phyloP scores from a whole-genome alignment of 306 rosid species.

The Phaseolus lunatus region DNA sequence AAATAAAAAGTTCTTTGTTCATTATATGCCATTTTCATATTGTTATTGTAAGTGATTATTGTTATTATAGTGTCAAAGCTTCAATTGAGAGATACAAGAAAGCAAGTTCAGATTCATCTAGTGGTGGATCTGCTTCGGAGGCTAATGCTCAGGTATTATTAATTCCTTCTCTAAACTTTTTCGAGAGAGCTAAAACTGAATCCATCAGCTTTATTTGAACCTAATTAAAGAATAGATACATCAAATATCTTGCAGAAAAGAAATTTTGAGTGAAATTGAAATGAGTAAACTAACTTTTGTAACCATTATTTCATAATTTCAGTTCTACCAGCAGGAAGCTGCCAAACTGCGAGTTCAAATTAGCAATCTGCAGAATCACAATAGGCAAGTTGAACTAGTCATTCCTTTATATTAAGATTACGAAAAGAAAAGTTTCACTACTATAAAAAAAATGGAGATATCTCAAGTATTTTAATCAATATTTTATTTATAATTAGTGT shows the following conservation, averaged over 20 bases:
- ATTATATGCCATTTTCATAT: not conserved
- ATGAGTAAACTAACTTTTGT: constrained; percentile 20
- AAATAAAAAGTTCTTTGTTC: not conserved
- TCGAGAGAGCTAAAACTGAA: not conserved
- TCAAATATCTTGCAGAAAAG: not conserved
- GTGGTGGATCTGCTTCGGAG: constrained; percentile 69
- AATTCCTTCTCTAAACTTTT: not conserved
- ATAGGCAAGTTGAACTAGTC: constrained; percentile 57
- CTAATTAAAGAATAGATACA: not conserved
- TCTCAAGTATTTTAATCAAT: not conserved
- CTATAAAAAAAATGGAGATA: not conserved
- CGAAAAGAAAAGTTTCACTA: constrained; percentile 7
- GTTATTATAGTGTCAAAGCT: constrained; percentile 67
- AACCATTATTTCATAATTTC: constrained; percentile 43
- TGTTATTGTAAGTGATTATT: constrained; percentile 24
- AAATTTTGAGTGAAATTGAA: not conserved
- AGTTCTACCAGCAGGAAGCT: constrained; percentile 92
- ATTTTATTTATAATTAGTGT: not conserved
- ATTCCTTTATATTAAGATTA: not conserved
- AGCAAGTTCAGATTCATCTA: constrained; percentile 71
- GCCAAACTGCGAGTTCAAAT: constrained; percentile 71
- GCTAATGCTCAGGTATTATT: constrained; percentile 75
- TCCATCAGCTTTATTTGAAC: not conserved
- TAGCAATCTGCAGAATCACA: constrained; percentile 63
- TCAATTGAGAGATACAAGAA: constrained; percentile 94